phyloP scores from a whole-genome alignment of 2,329 filamentous ascomycete genomes.

The Cordyceps farinosa region DNA sequence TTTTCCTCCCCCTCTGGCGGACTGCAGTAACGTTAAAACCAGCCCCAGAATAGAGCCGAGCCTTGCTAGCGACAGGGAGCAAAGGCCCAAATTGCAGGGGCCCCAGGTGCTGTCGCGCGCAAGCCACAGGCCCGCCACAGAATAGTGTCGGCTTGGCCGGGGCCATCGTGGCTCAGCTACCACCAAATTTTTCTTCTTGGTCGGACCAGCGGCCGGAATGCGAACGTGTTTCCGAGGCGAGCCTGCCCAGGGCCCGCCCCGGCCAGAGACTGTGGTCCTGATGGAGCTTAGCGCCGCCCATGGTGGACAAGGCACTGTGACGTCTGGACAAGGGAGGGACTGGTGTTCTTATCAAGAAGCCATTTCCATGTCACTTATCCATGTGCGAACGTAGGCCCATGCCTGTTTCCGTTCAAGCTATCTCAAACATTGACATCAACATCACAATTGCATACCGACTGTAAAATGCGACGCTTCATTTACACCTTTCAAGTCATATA shows the following conservation, averaged over 20 bases:
- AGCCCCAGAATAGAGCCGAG: slow-evolving; percentile 16
- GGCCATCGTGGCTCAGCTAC: not conserved
- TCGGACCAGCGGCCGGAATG: slow-evolving; percentile 23
- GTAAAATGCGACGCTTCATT: too few relatives aligned
- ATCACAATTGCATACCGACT: too few relatives aligned
- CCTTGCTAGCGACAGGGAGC: not conserved
- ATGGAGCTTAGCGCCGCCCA: not conserved
- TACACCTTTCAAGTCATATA: not conserved
- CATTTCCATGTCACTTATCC: too few relatives aligned
- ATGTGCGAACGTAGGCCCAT: too few relatives aligned
- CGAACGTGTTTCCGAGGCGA: slow-evolving; percentile 21
- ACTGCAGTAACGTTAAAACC: slow-evolving; percentile 15
- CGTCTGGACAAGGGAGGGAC: not conserved
- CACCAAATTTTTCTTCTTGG: not conserved
- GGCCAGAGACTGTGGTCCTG: not conserved
- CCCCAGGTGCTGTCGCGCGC: not conserved
- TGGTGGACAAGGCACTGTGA: not conserved
- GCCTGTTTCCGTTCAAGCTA: too few relatives aligned
- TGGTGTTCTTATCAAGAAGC: too few relatives aligned
- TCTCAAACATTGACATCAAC: too few relatives aligned
- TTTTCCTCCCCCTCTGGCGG: not conserved
- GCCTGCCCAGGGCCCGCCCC: not conserved
- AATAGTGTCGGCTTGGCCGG: slow-evolving; percentile 2
- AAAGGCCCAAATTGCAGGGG: not conserved
- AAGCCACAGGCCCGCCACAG: not conserved